Evolutionary conservation across 257 asterid species (phyloP).

Genomic region (Capsicum baccatum): DNA sequence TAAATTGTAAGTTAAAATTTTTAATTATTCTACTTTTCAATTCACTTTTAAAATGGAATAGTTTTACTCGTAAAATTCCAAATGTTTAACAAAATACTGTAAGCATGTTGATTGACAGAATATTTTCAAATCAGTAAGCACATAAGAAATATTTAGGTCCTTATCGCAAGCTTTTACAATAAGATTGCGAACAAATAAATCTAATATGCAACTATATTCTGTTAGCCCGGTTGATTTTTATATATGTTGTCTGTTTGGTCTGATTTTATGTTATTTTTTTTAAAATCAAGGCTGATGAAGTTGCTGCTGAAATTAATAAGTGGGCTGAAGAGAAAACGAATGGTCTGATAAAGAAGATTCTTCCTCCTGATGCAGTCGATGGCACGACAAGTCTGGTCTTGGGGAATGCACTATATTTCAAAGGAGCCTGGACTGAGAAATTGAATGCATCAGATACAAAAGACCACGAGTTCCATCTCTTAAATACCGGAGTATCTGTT

Average conservation of each 20-base stretch:
- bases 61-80: too few relatives aligned
- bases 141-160: neutral
- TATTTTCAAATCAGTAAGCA: neutral
- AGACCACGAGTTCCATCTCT: neutral
- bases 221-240: neutral
- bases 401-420: constrained; percentile 43
- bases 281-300: constrained; percentile 32
- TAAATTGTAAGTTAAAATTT: too few relatives aligned
- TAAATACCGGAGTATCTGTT: neutral
- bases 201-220: neutral
- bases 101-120: neutral
- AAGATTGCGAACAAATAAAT: neutral
- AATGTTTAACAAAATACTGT: too few relatives aligned
- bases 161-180: neutral
- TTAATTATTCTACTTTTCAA: too few relatives aligned
- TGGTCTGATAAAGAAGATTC: constrained; percentile 42
- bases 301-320: constrained; percentile 36
- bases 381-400: constrained; percentile 33
- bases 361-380: constrained; percentile 33
- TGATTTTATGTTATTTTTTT: too few relatives aligned
- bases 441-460: constrained; percentile 38
- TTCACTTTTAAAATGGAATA: too few relatives aligned
- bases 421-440: constrained; percentile 43
- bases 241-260: neutral
- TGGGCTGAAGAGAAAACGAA: constrained; percentile 43